Percentiles rank a stretch among this genome's conserved stretches.
Evolutionary conservation across 768 basidiomycete genomes (phyloP).

Genomic region (Lactarius vividus): DNA sequence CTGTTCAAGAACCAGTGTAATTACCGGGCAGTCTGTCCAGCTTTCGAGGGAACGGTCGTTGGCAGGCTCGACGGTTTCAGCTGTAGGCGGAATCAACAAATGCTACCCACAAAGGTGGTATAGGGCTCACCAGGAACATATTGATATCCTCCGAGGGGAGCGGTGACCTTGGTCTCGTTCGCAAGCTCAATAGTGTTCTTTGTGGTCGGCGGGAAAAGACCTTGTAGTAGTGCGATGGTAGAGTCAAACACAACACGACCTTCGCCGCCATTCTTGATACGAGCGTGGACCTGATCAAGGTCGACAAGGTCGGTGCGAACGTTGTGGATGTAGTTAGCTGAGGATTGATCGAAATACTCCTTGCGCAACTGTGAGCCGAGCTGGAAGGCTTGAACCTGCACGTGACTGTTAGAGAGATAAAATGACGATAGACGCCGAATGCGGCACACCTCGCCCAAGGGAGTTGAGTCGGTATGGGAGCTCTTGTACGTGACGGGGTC

Average conservation of each 20-base stretch:
- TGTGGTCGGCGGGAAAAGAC: constrained; percentile 78
- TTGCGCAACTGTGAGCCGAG: constrained; percentile 62
- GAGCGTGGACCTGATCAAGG: constrained; percentile 69
- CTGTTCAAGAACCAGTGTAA: constrained; percentile 23
- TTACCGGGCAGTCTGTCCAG: constrained; percentile 64
- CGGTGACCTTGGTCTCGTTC: constrained; percentile 66
- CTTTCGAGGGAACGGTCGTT: constrained; percentile 83
- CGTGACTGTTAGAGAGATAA: constrained; percentile 7
- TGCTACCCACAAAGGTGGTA: neutral
- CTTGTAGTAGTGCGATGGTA: constrained; percentile 80
- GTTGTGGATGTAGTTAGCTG: constrained; percentile 64
- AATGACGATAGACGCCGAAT: neutral
- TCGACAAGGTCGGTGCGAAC: constrained; percentile 68
- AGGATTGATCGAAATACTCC: constrained; percentile 63
- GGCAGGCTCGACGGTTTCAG: constrained; percentile 82
- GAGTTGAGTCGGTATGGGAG: constrained; percentile 64
- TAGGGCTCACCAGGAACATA: constrained; percentile 65
- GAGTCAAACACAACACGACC: constrained; percentile 87
- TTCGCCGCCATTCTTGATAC: constrained; percentile 81
- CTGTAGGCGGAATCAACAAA: constrained; percentile 35
- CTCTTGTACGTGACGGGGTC: constrained; percentile 66
- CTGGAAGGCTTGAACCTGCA: constrained; percentile 62
- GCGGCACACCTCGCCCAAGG: constrained; percentile 63
- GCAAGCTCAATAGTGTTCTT: constrained; percentile 74
- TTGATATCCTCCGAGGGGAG: constrained; percentile 81